Base-by-base conservation (phyloP, 768 basidiomycete species). In the Podaxis pistillaris region DNA sequence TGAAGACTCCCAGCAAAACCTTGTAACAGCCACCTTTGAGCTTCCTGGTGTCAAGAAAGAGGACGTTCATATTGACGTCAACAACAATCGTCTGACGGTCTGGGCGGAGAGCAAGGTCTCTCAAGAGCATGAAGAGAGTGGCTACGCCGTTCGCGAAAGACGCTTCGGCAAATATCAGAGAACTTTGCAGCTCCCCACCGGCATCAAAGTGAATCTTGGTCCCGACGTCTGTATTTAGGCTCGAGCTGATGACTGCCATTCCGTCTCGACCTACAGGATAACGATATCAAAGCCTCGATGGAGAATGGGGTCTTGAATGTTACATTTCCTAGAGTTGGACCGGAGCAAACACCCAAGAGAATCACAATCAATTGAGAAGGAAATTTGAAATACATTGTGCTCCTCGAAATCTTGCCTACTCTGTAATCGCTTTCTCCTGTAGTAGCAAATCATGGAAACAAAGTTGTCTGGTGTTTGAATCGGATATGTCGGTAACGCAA, bases 41-140 rank as follows among this genome's bases (percentile, higher is more conserved):
- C 71, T 85, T 1, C 85, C 86, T 4, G 84, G 85, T 8, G 68
- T 85, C 57, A 80, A 76, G 58, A 81, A 82, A 58, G 78, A 82
- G 47, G 74, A 78, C 55, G 75, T 86, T 47, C 66, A 71, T 37
- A 80, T 86, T 54, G 78, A 84, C 56, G 69, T 84, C 19, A 76
- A 78, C 44, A 76, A 82, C 63, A 75, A 78, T 62, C 76, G 74
- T 41, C 71, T 87, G 55, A 81, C 74, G 1, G 72, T 87, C 38
- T 79, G 80, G 7, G 83, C 81, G 26, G 78, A 84, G 68, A 73
- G 66, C 26, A 70, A 71, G 11, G 50, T 67, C 3, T 72, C 76
- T 0, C 50, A 68, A 0, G 69, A 76, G 2, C 68, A 70, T 24
- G 76, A 77, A 6, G 74, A 79, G 60, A 63, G 62, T 12, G 76